Conservation (phyloP, 768 basidiomycete genomes). For the Terana coerulea region DNA sequence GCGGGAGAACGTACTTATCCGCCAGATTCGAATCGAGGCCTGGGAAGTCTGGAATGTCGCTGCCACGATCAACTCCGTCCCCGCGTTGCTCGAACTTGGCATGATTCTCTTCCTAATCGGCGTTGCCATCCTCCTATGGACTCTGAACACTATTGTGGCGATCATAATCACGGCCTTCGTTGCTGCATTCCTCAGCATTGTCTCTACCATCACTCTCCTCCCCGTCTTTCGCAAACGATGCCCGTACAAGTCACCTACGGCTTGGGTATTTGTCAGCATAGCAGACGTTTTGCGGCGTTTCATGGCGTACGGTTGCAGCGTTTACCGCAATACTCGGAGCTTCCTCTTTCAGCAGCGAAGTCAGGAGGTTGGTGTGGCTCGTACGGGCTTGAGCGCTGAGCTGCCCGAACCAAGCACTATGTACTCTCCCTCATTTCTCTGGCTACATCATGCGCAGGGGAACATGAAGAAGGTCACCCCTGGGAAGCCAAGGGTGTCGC, state of each 20-base stretch:
- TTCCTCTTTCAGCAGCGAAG: too few species aligned
- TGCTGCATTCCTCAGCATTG: neutral
- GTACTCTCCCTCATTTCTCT: too few species aligned
- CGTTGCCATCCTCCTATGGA: conserved; percentile 1
- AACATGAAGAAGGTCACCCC: too few species aligned
- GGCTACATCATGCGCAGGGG: too few species aligned
- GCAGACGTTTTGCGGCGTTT: too few species aligned
- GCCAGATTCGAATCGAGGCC: neutral
- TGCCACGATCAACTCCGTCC: neutral
- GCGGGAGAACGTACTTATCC: conserved; percentile 1
- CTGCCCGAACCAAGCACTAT: too few species aligned
- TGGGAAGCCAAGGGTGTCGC: too few species aligned
- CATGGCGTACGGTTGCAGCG: too few species aligned
- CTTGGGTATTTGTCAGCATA: neutral
- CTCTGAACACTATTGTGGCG: neutral
- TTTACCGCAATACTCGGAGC: too few species aligned
- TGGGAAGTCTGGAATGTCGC: conserved; percentile 1
- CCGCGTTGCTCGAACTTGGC: neutral
- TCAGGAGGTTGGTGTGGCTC: too few species aligned
- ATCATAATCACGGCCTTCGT: neutral
- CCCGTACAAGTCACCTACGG: conserved; percentile 11
- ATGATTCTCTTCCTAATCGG: conserved; percentile 4
- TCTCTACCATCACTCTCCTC: neutral
- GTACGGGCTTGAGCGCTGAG: too few species aligned
- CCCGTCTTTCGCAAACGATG: conserved; percentile 4